phyloP scores from a whole-genome alignment of 2,329 filamentous ascomycete species.

The Sclerotinia subarctica region DNA sequence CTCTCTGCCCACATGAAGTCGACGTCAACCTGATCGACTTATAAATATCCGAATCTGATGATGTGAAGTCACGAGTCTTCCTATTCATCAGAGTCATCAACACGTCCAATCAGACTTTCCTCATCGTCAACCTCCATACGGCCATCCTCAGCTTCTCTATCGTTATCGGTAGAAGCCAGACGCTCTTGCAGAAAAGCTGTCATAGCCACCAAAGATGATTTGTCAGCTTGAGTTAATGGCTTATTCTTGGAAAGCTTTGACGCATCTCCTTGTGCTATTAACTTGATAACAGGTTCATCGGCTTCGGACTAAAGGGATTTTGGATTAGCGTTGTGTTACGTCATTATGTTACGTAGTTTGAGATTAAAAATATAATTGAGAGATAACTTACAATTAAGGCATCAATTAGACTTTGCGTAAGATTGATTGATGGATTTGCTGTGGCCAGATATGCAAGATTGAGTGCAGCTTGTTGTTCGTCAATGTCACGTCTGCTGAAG shows the following conservation, averaged over 20 bases:
- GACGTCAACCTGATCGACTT: neutral
- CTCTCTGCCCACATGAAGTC: neutral
- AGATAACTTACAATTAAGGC: slow-evolving; percentile 58
- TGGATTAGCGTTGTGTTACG: slow-evolving; percentile 25
- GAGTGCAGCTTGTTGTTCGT: slow-evolving; percentile 64
- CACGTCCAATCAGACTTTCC: neutral
- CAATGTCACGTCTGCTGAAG: slow-evolving; percentile 40
- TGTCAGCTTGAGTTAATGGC: slow-evolving; percentile 23
- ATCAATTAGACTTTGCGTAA: slow-evolving; percentile 50
- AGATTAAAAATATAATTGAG: neutral
- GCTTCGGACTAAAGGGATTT: slow-evolving; percentile 42
- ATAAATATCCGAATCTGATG: neutral
- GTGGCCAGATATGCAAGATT: slow-evolving; percentile 58
- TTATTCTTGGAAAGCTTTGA: slow-evolving; percentile 18
- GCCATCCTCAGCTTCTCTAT: neutral
- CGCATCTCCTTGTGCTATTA: slow-evolving; percentile 38
- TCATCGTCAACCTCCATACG: slow-evolving; percentile 6
- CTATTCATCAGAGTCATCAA: slow-evolving; percentile 1
- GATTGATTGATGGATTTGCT: slow-evolving; percentile 45
- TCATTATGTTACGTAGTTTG: slow-evolving; percentile 6
- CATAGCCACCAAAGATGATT: slow-evolving; percentile 27
- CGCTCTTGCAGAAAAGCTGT: slow-evolving; percentile 27
- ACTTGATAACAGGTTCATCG: slow-evolving; percentile 41
- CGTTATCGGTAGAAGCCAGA: slow-evolving; percentile 17
- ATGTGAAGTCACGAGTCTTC: neutral